These are phyloP conservation scores for Xerocomus amazonicus DNA, from an alignment of 1,284 basidiomycete species.

Conservation along the genomic window DNA sequence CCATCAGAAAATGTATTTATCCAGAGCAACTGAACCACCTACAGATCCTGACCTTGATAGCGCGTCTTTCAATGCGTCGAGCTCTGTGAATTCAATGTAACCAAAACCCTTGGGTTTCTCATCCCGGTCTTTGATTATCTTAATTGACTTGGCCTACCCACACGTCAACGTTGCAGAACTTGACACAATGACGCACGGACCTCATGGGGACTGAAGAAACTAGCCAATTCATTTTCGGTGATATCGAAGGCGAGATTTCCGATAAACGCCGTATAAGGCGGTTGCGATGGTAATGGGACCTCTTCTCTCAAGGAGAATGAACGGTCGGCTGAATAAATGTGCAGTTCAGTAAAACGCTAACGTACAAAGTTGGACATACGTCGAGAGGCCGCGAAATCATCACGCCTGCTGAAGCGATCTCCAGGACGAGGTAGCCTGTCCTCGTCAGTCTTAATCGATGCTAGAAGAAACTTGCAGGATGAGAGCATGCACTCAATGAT, in stretches of 20 bases:
- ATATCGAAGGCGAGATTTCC: slow-evolving; percentile 96
- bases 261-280: slow-evolving; percentile 95
- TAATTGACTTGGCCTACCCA: slow-evolving; percentile 72
- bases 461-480: slow-evolving; percentile 36
- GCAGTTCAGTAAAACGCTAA: slow-evolving; percentile 12
- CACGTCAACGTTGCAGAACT: not conserved
- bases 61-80: slow-evolving; percentile 84
- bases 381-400: slow-evolving; percentile 61
- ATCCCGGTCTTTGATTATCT: slow-evolving; percentile 88
- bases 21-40: slow-evolving; percentile 29
- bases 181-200: slow-evolving; percentile 37
- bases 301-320: slow-evolving; percentile 71
- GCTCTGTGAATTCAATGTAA: slow-evolving; percentile 88
- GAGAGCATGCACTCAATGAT: slow-evolving; percentile 14
- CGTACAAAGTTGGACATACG: slow-evolving; percentile 40
- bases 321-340: slow-evolving; percentile 53
- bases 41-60: slow-evolving; percentile 56
- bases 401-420: slow-evolving; percentile 53
- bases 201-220: slow-evolving; percentile 70
- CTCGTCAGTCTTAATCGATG: slow-evolving; percentile 59
- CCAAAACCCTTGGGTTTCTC: slow-evolving; percentile 98
- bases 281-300: slow-evolving; percentile 88
- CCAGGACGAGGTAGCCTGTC: slow-evolving; percentile 43
- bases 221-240: slow-evolving; percentile 77
- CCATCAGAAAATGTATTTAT: slow-evolving; percentile 7